Evolutionary conservation across 495 filamentous ascomycete species (phyloP), one percentile per base, ranked within the genome.

Genomic region (Tuber indicum): DNA sequence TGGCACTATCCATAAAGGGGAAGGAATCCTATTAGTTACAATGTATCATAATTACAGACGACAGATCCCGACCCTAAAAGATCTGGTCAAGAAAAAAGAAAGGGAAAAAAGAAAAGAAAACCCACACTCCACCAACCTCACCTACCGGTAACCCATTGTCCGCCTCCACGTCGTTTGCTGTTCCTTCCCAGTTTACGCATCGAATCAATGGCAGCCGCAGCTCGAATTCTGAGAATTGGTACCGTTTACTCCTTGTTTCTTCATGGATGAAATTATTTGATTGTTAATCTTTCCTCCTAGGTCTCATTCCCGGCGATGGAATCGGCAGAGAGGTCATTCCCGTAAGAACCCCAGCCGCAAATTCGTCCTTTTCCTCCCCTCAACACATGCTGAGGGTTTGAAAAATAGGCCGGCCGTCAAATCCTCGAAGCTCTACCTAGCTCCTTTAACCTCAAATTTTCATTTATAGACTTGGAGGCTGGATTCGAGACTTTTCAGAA

Each of bases 281-380:
- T 19, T 36, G 23, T 58, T 69, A 72, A 72, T 44, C 43, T 71
- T 32, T 72, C 46, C n/a, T 26, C 82, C 71, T 81, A 96, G 94
- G 94, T 84, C 92, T 99, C 84, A 97, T 98, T 82, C 93, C 96
- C 85, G 96, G 96, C 84, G 96, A 99, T 87, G 96, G 96, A 85
- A 99, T 99, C 85, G 96, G 96, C 85, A 93, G 92, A 83, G 96
- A 99, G 86, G 96, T 99, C 84, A 97, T 99, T 86, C 96, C 96
- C 79, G 78, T 80, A 72, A 72, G 78, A 36, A 26, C 58, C 4
- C 58, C 26, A 16, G n/a, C 26, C 26, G 14, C 58, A 36, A 36
- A 36, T 36, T 19, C n/a, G 39, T 41, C 89, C 45, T 52, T 70
- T 66, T 47, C 70, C 72, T 71, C 66, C 43, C 66, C 75, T 72